Evolutionary conservation across 352 stramenopile genomes (phyloP).

Genomic region (Phytophthora agathidicida): DNA sequence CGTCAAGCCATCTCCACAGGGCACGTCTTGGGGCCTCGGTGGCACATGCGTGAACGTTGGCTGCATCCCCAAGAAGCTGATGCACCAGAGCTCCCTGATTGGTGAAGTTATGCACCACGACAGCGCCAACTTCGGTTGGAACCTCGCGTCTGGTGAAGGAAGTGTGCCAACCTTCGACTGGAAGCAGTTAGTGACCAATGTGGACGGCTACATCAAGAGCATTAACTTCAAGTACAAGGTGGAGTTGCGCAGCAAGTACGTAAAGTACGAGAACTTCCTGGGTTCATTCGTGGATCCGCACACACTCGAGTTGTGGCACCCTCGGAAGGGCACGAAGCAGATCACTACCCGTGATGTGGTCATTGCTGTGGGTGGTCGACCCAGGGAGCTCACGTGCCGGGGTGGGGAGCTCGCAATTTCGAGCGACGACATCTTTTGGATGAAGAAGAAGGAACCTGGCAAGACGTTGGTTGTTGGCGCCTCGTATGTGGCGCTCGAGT

Average conservation of each 20-base stretch:
- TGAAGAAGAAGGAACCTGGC: slow-evolving; percentile 84
- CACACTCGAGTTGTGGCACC: slow-evolving; percentile 93
- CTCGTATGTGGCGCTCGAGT: slow-evolving; percentile 98
- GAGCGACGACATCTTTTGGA: slow-evolving; percentile 89
- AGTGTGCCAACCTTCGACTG: slow-evolving; percentile 78
- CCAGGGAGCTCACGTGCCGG: slow-evolving; percentile 84
- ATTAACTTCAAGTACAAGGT: slow-evolving; percentile 99
- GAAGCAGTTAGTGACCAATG: slow-evolving; percentile 91
- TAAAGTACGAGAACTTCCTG: slow-evolving; percentile 94
- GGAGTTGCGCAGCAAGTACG: slow-evolving; percentile 94
- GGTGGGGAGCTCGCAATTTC: slow-evolving; percentile 95
- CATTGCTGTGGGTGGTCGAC: slow-evolving; percentile 95
- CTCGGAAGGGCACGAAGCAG: slow-evolving; percentile 84
- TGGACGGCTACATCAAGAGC: slow-evolving; percentile 97
- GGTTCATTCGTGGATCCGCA: slow-evolving; percentile 94
- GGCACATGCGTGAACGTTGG: slow-evolving; percentile 99
- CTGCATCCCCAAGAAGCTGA: slow-evolving; percentile 99
- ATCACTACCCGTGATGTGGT: slow-evolving; percentile 95
- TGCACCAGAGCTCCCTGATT: slow-evolving; percentile 96
- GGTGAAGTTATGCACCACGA: slow-evolving; percentile 91
- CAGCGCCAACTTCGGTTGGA: slow-evolving; percentile 90
- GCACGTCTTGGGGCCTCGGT: slow-evolving; percentile 92
- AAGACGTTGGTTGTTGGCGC: slow-evolving; percentile 98
- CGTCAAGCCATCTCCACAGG: slow-evolving; percentile 89
- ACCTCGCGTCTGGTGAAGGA: slow-evolving; percentile 12